phyloP scores from a whole-genome alignment of 1,284 basidiomycete genomes.

The Uromyces viciae-fabae region DNA sequence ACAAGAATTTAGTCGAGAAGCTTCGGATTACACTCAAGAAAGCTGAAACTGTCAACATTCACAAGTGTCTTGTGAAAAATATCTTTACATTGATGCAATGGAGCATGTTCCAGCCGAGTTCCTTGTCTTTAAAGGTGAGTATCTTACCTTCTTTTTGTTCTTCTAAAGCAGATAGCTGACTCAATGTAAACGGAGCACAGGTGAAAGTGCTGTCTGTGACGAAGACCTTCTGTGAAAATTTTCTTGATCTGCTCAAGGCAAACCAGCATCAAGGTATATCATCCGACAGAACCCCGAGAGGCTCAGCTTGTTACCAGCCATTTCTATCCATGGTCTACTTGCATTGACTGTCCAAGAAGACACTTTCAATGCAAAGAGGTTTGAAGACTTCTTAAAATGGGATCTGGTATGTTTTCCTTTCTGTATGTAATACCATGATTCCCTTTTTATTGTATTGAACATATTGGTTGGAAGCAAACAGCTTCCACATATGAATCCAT shows the following conservation, averaged over 20 bases:
- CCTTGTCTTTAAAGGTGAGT: not conserved
- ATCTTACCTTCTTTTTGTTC: not conserved
- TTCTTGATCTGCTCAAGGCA: not conserved
- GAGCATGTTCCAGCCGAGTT: not conserved
- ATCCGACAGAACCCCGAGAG: not conserved
- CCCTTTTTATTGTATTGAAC: too few relatives aligned
- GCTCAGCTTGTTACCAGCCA: not conserved
- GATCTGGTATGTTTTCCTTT: not conserved
- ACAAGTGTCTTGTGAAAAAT: not conserved
- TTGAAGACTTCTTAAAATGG: conserved; percentile 4
- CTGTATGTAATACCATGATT: too few relatives aligned
- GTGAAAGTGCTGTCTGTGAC: not conserved
- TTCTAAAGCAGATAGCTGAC: not conserved
- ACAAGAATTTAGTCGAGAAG: not conserved
- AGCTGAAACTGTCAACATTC: not conserved
- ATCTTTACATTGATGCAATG: not conserved
- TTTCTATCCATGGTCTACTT: not conserved
- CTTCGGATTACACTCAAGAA: not conserved
- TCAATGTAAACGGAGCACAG: not conserved
- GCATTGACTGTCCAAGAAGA: not conserved
- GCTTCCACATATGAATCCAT: conserved; percentile 2
- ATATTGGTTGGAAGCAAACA: too few relatives aligned
- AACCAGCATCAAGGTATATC: not conserved
- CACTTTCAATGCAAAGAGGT: not conserved
- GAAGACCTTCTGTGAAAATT: not conserved